Percentiles rank a stretch among this genome's conserved stretches.
Evolutionary conservation across 2,329 filamentous ascomycete genomes (phyloP).

Genomic region (Zasmidium cellare): DNA sequence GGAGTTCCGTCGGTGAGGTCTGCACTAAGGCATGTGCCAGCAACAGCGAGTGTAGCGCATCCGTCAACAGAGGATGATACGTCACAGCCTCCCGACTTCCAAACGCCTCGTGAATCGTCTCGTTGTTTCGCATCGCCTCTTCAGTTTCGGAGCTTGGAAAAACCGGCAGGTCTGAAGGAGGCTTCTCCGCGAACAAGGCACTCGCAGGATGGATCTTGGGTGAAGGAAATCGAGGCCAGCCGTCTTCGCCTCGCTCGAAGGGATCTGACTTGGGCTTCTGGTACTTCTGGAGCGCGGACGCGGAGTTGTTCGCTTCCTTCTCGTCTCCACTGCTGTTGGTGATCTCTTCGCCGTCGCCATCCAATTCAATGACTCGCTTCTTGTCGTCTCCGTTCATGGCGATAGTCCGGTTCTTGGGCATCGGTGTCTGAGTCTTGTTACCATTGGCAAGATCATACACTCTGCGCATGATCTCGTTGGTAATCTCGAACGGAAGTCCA

Average conservation of each 20-base stretch:
- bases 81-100: constrained; percentile 66
- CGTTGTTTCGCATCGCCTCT: constrained; percentile 27
- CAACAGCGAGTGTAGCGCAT: constrained; percentile 75
- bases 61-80: constrained; percentile 77
- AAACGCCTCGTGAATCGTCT: constrained; percentile 34
- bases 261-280: constrained; percentile 32
- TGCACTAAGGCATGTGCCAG: constrained; percentile 78
- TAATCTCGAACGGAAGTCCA: constrained; percentile 61
- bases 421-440: constrained; percentile 32
- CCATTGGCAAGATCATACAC: constrained; percentile 58
- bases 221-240: constrained; percentile 49
- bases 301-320: constrained; percentile 19
- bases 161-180: constrained; percentile 65
- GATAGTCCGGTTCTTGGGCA: constrained; percentile 31
- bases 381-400: constrained; percentile 21
- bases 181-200: constrained; percentile 69
- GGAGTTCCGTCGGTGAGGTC: constrained; percentile 74
- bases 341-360: constrained; percentile 24
- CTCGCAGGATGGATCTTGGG: constrained; percentile 58
- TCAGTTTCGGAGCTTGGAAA: constrained; percentile 55
- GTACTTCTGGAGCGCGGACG: constrained; percentile 49
- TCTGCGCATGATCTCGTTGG: constrained; percentile 58
- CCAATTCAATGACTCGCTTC: constrained; percentile 5
- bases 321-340: constrained; percentile 18
- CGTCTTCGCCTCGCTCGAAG: constrained; percentile 36